Evolutionary conservation across 352 stramenopile genomes (phyloP).

Genomic region (Pythium periplocum): DNA sequence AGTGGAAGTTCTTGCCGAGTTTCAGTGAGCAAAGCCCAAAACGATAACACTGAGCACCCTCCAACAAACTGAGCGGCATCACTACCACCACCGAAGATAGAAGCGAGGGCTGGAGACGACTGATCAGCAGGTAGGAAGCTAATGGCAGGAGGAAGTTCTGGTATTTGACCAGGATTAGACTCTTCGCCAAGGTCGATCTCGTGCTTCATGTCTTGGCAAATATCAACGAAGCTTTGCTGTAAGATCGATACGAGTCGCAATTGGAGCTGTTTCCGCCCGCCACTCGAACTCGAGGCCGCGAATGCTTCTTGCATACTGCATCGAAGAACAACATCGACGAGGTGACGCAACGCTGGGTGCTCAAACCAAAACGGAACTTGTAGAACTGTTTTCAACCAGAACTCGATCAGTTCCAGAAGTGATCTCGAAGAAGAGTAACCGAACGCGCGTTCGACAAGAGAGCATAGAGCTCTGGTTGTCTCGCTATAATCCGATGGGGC

Average conservation of each 20-base stretch:
- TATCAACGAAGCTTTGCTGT: slow-evolving; percentile 6
- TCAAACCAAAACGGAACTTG: slow-evolving; percentile 80
- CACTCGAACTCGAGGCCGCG: not conserved
- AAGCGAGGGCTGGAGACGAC: slow-evolving; percentile 41
- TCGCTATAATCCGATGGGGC: slow-evolving; percentile 33
- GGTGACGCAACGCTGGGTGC: slow-evolving; percentile 55
- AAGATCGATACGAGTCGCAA: slow-evolving; percentile 14
- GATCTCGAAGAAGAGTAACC: slow-evolving; percentile 38
- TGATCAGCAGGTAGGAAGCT: slow-evolving; percentile 57
- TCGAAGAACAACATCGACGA: slow-evolving; percentile 60
- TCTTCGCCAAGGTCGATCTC: slow-evolving; percentile 22
- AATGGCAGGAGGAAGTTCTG: slow-evolving; percentile 30
- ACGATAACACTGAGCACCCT: slow-evolving; percentile 53
- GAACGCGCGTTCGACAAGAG: slow-evolving; percentile 54
- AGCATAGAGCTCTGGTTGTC: slow-evolving; percentile 50
- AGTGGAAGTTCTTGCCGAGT: slow-evolving; percentile 70
- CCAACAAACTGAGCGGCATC: slow-evolving; percentile 63
- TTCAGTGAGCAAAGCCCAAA: slow-evolving; percentile 70
- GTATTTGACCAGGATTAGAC: slow-evolving; percentile 10
- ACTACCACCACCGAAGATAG: slow-evolving; percentile 56
- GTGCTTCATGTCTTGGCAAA: slow-evolving; percentile 13
- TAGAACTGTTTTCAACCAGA: slow-evolving; percentile 60
- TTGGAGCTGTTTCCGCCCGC: slow-evolving; percentile 10
- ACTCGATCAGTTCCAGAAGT: slow-evolving; percentile 35
- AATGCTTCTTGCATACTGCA: slow-evolving; percentile 44